Evolutionary conservation across 2,329 filamentous ascomycete species (phyloP).

Genomic region (Fusarium metavorans): DNA sequence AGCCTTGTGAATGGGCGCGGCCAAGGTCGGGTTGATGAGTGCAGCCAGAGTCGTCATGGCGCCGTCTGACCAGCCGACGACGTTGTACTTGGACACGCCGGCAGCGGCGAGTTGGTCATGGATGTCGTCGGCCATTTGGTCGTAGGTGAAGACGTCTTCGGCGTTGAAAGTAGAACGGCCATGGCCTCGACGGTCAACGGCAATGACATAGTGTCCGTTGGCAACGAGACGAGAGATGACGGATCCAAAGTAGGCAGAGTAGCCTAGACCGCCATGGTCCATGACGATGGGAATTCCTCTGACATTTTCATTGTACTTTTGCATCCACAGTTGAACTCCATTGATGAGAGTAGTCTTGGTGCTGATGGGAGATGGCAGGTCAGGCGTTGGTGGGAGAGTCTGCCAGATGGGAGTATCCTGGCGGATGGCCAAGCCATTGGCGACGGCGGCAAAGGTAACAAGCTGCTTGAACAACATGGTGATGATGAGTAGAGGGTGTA

Average conservation of each 20-base stretch:
- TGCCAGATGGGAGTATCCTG: conserved; percentile 46
- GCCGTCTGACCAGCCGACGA: conserved; percentile 58
- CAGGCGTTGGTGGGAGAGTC: conserved; percentile 54
- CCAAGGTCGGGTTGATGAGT: conserved; percentile 48
- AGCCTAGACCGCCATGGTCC: conserved; percentile 56
- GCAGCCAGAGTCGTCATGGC: conserved; percentile 53
- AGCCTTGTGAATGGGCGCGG: conserved; percentile 51
- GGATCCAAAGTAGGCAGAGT: conserved; percentile 55
- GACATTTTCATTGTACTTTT: conserved; percentile 54
- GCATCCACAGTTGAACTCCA: conserved; percentile 55
- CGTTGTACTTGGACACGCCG: conserved; percentile 48
- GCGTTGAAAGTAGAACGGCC: conserved; percentile 53
- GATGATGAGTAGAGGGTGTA: not conserved
- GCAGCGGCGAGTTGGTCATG: conserved; percentile 46
- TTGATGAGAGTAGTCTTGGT: conserved; percentile 48
- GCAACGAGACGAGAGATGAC: conserved; percentile 51
- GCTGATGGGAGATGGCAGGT: conserved; percentile 51
- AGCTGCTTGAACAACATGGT: conserved; percentile 21
- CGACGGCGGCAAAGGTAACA: conserved; percentile 15
- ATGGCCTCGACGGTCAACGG: conserved; percentile 56
- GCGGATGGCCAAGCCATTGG: conserved; percentile 40
- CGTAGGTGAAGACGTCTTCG: conserved; percentile 53
- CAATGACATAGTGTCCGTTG: conserved; percentile 53
- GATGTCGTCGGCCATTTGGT: conserved; percentile 53
- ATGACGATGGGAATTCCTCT: conserved; percentile 52